A percentile compares a stretch with the other conserved stretches of the same genome.
Conservation (phyloP, 352 stramenopile genomes). For the Globisporangium alternatum region DNA sequence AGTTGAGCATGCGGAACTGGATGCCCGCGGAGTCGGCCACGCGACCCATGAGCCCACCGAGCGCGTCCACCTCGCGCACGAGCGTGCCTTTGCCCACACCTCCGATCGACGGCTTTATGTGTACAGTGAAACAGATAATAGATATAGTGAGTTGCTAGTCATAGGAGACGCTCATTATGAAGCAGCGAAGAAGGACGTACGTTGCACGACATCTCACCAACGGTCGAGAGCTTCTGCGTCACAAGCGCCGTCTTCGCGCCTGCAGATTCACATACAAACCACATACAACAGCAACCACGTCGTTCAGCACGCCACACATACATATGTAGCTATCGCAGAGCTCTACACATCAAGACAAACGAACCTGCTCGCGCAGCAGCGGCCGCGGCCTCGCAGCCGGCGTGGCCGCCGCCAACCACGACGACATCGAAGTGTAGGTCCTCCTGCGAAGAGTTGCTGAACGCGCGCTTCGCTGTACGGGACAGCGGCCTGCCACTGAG, state of each 20-base stretch:
- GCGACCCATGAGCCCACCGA: conserved; percentile 97
- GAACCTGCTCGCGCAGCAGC: conserved; percentile 49
- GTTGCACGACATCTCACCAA: conserved; percentile 99
- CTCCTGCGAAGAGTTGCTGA: neutral
- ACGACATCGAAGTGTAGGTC: conserved; percentile 40
- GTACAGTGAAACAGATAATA: neutral
- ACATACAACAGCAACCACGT: neutral
- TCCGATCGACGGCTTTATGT: conserved; percentile 91
- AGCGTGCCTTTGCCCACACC: conserved; percentile 98
- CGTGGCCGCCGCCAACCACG: conserved; percentile 59
- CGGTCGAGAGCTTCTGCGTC: conserved; percentile 93
- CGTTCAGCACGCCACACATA: neutral
- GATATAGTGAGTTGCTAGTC: neutral
- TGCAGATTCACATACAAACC: conserved; percentile 18
- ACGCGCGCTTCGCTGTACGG: neutral
- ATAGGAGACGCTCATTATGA: neutral
- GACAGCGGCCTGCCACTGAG: too few species aligned
- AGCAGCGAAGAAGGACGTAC: conserved; percentile 31
- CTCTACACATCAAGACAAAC: neutral
- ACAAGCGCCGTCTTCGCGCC: conserved; percentile 94
- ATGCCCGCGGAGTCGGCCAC: conserved; percentile 95
- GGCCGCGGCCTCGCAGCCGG: conserved; percentile 55
- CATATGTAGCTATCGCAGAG: neutral
- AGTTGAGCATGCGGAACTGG: conserved; percentile 98
- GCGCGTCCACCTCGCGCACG: conserved; percentile 97